phyloP scores from a whole-genome alignment of 305 asterid species.

The Withania somnifera region DNA sequence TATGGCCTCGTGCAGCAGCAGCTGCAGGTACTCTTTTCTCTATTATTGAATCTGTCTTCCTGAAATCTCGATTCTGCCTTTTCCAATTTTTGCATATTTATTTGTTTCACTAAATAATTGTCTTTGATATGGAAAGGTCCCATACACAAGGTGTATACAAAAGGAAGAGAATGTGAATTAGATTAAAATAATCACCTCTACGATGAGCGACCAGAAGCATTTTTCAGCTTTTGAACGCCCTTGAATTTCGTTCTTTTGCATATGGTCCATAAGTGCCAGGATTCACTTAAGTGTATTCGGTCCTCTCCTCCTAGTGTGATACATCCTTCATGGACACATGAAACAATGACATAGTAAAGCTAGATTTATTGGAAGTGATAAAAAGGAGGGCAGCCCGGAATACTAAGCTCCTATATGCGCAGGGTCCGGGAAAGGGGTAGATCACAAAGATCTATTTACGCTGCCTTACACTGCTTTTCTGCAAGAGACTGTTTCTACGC shows the following conservation, averaged over 20 bases:
- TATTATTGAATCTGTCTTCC: not conserved
- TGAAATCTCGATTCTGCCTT: not conserved
- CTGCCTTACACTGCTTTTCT: too few relatives aligned
- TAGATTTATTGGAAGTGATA: not conserved
- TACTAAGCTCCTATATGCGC: too few relatives aligned
- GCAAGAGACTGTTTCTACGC: too few relatives aligned
- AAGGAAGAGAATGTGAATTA: not conserved
- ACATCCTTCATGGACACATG: not conserved
- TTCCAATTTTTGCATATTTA: not conserved
- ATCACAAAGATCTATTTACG: too few relatives aligned
- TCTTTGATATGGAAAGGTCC: not conserved
- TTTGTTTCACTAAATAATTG: not conserved
- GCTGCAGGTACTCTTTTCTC: conserved; percentile 61
- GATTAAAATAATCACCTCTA: not conserved
- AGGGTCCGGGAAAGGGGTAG: too few relatives aligned
- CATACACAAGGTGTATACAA: not conserved
- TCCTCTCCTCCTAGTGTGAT: not conserved
- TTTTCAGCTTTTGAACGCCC: not conserved
- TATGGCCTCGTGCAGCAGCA: conserved; percentile 99
- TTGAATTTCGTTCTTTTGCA: not conserved
- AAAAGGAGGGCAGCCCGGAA: too few relatives aligned
- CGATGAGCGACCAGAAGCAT: not conserved
- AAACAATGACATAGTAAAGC: not conserved
- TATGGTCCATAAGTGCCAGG: not conserved
- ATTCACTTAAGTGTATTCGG: not conserved